These are phyloP conservation scores for Oryza glumipatula DNA, from an alignment of 176 grass and related monocot species.

Conservation along the genomic window DNA sequence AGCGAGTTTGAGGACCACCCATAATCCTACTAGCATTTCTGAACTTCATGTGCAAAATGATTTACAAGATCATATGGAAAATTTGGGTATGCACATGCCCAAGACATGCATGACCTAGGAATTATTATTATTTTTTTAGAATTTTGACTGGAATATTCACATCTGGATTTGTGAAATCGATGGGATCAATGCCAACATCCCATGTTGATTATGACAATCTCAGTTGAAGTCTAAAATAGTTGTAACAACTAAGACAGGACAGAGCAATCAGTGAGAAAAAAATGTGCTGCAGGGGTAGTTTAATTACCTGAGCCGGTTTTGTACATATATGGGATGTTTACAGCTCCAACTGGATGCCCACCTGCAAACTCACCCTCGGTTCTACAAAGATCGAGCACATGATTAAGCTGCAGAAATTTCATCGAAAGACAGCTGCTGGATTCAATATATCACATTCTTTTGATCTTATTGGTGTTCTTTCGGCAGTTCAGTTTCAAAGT, in stretches of 20 bases:
- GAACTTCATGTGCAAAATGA: not conserved
- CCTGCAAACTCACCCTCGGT: slow-evolving; percentile 63
- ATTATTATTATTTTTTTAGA: no score
- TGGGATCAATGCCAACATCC: not conserved
- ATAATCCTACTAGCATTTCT: not conserved
- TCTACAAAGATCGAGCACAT: slow-evolving; percentile 30
- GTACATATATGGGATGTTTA: slow-evolving; percentile 79
- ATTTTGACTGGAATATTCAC: not conserved
- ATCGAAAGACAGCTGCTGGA: not conserved
- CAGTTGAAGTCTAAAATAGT: not conserved
- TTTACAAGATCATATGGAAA: not conserved
- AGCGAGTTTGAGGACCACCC: not conserved
- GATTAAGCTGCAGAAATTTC: not conserved
- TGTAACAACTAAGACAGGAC: not conserved
- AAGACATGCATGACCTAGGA: not conserved
- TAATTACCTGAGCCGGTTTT: slow-evolving; percentile 66
- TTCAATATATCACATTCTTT: not conserved
- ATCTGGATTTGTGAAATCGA: not conserved
- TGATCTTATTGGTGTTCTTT: not conserved
- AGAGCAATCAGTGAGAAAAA: not conserved
- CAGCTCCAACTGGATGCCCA: slow-evolving; percentile 65
- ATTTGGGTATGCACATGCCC: not conserved
- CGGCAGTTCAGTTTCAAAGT: not conserved
- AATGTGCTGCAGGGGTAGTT: not conserved
- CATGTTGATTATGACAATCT: not conserved